These are phyloP conservation scores for Chenopodium album DNA, from an alignment of 148 eudicot species.

Conservation along the genomic window DNA sequence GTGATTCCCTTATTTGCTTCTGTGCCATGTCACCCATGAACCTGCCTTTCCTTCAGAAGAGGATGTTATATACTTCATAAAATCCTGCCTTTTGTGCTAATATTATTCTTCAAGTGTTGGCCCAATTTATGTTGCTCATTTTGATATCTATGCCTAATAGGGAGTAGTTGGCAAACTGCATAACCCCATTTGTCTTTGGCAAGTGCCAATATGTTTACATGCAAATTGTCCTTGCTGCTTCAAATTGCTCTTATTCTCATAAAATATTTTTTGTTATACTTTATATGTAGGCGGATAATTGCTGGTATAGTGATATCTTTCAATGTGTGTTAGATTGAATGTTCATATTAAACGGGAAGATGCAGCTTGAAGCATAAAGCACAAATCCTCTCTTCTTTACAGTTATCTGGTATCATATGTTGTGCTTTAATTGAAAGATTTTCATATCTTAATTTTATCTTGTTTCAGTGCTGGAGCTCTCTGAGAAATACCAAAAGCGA, in stretches of 20 bases:
- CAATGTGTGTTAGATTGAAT: neutral
- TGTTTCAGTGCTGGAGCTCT: conserved; percentile 89
- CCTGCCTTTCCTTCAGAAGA: neutral
- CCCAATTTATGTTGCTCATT: neutral
- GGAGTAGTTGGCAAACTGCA: neutral
- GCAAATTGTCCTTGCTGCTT: neutral
- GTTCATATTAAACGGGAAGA: neutral
- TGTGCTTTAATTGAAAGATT: neutral
- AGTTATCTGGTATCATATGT: neutral
- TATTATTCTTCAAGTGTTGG: neutral
- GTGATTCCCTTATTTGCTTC: neutral
- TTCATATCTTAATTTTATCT: conserved; percentile 3
- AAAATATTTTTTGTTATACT: neutral
- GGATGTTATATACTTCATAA: too few relatives aligned
- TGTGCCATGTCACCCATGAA: neutral
- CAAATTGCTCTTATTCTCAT: neutral
- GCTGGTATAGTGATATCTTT: neutral
- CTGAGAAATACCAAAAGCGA: conserved; percentile 91
- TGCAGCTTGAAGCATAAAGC: neutral
- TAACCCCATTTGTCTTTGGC: neutral
- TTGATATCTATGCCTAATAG: neutral
- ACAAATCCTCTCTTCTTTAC: neutral
- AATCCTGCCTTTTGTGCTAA: neutral
- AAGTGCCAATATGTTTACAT: too few relatives aligned
- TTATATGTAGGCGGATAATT: neutral